Evolutionary conservation across 176 grass and related monocot genomes (phyloP).

Genomic region (Luzula sylvatica): DNA sequence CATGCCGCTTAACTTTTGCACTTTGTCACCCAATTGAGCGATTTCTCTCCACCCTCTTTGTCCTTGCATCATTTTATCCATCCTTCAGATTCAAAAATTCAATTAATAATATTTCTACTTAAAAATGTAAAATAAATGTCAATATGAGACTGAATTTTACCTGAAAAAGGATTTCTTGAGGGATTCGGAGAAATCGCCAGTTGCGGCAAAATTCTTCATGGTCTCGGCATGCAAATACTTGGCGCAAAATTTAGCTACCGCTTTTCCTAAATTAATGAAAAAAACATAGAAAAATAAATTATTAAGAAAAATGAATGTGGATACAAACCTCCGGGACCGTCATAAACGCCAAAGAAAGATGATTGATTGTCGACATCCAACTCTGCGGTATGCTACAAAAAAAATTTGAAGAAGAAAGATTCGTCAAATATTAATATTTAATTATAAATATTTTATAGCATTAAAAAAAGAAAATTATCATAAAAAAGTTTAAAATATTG

Average conservation of each 20-base stretch:
- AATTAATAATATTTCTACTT: no score
- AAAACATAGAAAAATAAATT: background rate
- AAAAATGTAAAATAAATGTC: no score
- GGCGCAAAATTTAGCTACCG: slow-evolving; percentile 27
- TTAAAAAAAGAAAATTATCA: background rate
- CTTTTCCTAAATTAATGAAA: slow-evolving; percentile 8
- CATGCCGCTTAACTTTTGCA: slow-evolving; percentile 76
- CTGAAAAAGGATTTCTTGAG: slow-evolving; percentile 25
- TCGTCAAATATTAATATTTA: background rate
- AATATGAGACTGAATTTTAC: slow-evolving; percentile 2
- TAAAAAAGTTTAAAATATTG: background rate
- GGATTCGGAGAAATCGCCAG: slow-evolving; percentile 13
- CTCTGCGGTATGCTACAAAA: slow-evolving; percentile 9
- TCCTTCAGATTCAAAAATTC: slow-evolving; percentile 41
- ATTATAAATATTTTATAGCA: no score
- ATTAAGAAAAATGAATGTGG: background rate
- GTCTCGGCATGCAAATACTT: slow-evolving; percentile 24
- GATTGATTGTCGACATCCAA: slow-evolving; percentile 15
- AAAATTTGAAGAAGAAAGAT: background rate
- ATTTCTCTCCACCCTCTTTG: slow-evolving; percentile 97
- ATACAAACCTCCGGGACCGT: slow-evolving; percentile 22
- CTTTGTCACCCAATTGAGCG: slow-evolving; percentile 77
- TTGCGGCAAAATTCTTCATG: slow-evolving; percentile 16
- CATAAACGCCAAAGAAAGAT: slow-evolving; percentile 21
- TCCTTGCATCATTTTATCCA: slow-evolving; percentile 98